Percentiles rank a stretch among this genome's conserved stretches.
These are phyloP conservation scores for Zoysia matrella DNA, from an alignment of 202 grass and related monocot genomes.

Conservation along the genomic window DNA sequence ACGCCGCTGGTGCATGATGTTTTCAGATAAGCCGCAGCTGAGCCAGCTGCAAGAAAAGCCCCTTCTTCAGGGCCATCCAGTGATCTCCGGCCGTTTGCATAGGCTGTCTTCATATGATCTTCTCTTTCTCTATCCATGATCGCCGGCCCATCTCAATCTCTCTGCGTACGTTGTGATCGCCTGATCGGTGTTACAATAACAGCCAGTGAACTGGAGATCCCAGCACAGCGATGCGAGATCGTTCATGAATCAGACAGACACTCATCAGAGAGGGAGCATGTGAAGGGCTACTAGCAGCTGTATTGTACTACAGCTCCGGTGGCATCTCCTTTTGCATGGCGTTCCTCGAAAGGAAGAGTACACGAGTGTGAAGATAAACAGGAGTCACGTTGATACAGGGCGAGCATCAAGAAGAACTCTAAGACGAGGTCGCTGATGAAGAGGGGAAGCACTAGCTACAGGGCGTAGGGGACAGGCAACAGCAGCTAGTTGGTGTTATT, in stretches of 20 bases:
- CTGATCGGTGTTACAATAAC: constrained; percentile 1
- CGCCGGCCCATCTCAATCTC: neutral
- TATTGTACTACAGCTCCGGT: neutral
- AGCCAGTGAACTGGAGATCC: constrained; percentile 19
- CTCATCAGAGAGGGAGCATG: constrained; percentile 11
- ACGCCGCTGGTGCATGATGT: no score
- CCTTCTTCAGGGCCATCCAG: constrained; percentile 41
- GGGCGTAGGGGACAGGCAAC: neutral
- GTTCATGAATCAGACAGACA: constrained; percentile 4
- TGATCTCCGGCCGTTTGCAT: neutral
- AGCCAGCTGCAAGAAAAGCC: constrained; percentile 23
- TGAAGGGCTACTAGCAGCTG: constrained; percentile 17
- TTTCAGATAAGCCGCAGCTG: no score
- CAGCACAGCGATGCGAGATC: neutral
- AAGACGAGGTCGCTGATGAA: neutral
- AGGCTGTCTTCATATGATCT: neutral
- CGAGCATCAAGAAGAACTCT: constrained; percentile 36
- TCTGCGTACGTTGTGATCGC: no score
- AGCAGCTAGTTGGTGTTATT: constrained; percentile 26
- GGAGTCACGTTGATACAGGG: constrained; percentile 16
- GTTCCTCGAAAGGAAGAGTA: no score
- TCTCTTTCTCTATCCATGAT: neutral
- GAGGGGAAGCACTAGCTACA: no score
- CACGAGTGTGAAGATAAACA: constrained; percentile 15
- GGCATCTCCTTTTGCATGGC: constrained; percentile 28